Evolutionary conservation across 768 basidiomycete genomes (phyloP).

Genomic region (Tricholoma flavovirens): DNA sequence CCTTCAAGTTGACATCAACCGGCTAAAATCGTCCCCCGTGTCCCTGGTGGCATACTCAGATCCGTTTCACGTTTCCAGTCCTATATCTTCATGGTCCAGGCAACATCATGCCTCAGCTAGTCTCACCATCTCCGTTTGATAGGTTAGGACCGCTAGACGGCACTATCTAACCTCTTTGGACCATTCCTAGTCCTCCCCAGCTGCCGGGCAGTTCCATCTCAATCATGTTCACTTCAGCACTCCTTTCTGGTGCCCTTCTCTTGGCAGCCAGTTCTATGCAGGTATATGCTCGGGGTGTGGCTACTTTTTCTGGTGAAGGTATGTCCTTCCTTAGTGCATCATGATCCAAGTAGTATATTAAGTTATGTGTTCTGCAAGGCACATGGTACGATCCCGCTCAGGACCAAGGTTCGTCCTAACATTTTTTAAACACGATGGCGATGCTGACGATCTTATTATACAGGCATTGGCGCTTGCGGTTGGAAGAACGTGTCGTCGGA

Average conservation of each 20-base stretch:
- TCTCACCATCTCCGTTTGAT: neutral
- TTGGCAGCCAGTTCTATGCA: neutral
- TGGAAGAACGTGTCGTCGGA: conserved; percentile 5
- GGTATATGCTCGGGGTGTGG: neutral
- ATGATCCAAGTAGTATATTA: too few relatives aligned
- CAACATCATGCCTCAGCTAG: neutral
- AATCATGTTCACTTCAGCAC: neutral
- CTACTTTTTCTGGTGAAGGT: conserved; percentile 1
- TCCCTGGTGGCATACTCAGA: too few relatives aligned
- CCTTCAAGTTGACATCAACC: too few relatives aligned
- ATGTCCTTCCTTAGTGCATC: neutral
- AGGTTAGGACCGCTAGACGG: neutral
- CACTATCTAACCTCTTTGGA: neutral
- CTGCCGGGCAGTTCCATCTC: neutral
- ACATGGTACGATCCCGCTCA: conserved; percentile 1
- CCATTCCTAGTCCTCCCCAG: neutral
- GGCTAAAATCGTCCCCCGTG: too few relatives aligned
- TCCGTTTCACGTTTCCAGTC: too few relatives aligned
- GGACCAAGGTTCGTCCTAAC: neutral
- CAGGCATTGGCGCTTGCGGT: conserved; percentile 11
- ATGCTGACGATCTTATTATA: neutral
- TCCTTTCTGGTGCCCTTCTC: neutral
- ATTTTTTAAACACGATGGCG: neutral
- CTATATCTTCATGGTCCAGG: too few relatives aligned
- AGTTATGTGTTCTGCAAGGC: neutral